These are phyloP conservation scores for Rhytidhysteron rufulum DNA, from an alignment of 2,329 filamentous ascomycete genomes.

Conservation along the genomic window DNA sequence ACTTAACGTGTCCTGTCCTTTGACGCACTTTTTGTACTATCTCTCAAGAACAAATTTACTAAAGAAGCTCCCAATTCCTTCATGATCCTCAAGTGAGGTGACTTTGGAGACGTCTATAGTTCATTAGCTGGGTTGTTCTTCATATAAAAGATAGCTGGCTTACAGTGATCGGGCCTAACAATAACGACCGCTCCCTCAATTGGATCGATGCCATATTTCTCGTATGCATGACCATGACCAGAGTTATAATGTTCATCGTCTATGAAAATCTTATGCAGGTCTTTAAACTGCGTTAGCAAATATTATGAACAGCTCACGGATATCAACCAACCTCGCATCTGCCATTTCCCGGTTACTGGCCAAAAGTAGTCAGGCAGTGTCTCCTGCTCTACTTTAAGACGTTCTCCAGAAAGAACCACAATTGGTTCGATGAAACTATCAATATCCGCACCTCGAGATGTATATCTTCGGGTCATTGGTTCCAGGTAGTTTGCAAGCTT, in stretches of 20 bases:
- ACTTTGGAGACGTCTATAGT: slow-evolving; percentile 29
- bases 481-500: slow-evolving; percentile 20
- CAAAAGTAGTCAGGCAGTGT: slow-evolving; percentile 56
- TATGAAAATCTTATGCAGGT: slow-evolving; percentile 59
- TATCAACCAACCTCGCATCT: slow-evolving; percentile 46
- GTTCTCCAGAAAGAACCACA: slow-evolving; percentile 50
- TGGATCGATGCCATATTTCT: slow-evolving; percentile 50
- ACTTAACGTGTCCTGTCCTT: too few relatives aligned
- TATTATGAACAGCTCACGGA: not conserved
- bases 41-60: slow-evolving; percentile 8
- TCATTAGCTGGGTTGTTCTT: slow-evolving; percentile 9
- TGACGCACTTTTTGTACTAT: not conserved
- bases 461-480: slow-evolving; percentile 36
- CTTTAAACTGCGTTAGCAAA: slow-evolving; percentile 27
- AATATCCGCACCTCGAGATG: slow-evolving; percentile 38
- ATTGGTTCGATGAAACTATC: slow-evolving; percentile 58
- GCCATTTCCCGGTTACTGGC: slow-evolving; percentile 53
- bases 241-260: slow-evolving; percentile 55
- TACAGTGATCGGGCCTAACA: slow-evolving; percentile 61
- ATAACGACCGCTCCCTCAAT: slow-evolving; percentile 42
- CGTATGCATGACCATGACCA: slow-evolving; percentile 56
- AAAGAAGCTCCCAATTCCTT: slow-evolving; percentile 20
- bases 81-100: slow-evolving; percentile 16
- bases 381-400: slow-evolving; percentile 47
- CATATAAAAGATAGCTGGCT: slow-evolving; percentile 19